Percentiles rank a stretch among this genome's conserved stretches.
Conservation (phyloP, 2,329 filamentous ascomycete genomes). For the Penicillium sp. region DNA sequence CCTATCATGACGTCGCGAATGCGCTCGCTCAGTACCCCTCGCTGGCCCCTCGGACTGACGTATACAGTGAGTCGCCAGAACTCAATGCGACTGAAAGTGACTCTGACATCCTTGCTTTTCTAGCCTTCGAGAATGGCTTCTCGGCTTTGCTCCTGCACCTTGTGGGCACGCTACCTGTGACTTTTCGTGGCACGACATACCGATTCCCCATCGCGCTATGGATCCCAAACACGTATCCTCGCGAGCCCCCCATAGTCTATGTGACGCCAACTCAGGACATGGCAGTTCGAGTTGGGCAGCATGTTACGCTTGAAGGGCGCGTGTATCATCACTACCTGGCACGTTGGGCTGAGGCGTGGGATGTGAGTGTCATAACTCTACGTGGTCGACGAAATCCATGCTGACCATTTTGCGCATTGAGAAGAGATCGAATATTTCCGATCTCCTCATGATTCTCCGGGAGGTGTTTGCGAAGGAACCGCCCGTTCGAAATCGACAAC, state of each 20-base stretch:
- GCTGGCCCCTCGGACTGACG: constrained; percentile 82
- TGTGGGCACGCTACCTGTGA: constrained; percentile 83
- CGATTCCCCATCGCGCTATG: constrained; percentile 89
- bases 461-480: constrained; percentile 94
- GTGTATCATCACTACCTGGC: constrained; percentile 95
- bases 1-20: constrained; percentile 87
- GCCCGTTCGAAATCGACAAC: constrained; percentile 72
- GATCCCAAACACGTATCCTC: constrained; percentile 87
- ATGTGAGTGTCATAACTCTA: constrained; percentile 60
- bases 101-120: constrained; percentile 25
- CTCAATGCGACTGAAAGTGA: background rate
- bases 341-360: constrained; percentile 84
- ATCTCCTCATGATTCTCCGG: constrained; percentile 77
- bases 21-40: constrained; percentile 75
- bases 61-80: constrained; percentile 69
- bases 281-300: constrained; percentile 85
- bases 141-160: constrained; percentile 85
- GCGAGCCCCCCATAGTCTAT: constrained; percentile 80
- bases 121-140: constrained; percentile 83
- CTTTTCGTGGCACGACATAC: constrained; percentile 84
- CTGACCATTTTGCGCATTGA: background rate
- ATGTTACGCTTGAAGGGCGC: constrained; percentile 88
- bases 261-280: constrained; percentile 86
- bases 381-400: background rate
- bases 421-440: constrained; percentile 76